Percentiles rank a stretch among this genome's conserved stretches.
phyloP scores from a whole-genome alignment of 495 filamentous ascomycete species.

The Lasiosphaeris hirsuta region DNA sequence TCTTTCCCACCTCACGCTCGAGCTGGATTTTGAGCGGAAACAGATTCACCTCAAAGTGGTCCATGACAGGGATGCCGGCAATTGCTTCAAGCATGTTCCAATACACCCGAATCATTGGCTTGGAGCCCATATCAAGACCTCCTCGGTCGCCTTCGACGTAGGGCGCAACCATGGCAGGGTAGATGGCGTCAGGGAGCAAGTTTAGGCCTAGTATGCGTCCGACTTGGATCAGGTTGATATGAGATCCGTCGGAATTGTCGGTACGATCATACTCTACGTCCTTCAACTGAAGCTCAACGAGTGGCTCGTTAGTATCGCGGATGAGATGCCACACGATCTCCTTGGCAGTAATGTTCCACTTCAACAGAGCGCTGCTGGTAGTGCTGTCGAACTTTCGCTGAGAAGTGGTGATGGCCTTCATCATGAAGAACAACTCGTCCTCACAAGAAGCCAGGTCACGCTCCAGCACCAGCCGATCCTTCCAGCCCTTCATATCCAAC shows the following conservation, averaged over 20 bases:
- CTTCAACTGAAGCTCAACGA: conserved; percentile 90
- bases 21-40: conserved; percentile 93
- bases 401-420: conserved; percentile 98
- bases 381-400: conserved; percentile 79
- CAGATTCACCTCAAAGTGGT: conserved; percentile 92
- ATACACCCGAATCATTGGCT: conserved; percentile 83
- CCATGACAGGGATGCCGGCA: conserved; percentile 94
- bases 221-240: conserved; percentile 86
- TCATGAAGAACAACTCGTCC: conserved; percentile 98
- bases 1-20: conserved; percentile 88
- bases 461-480: conserved; percentile 80
- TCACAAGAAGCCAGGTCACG: conserved; percentile 85
- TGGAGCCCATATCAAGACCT: conserved; percentile 46
- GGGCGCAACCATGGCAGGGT: conserved; percentile 91
- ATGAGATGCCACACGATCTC: conserved; percentile 98
- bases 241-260: conserved; percentile 94
- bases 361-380: conserved; percentile 71
- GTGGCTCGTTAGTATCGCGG: conserved; percentile 74
- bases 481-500: conserved; percentile 86
- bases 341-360: conserved; percentile 83
- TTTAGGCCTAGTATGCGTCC: conserved; percentile 82
- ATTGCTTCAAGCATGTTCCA: conserved; percentile 99
- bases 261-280: conserved; percentile 89
- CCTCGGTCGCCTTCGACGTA: conserved; percentile 66
- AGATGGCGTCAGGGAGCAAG: conserved; percentile 82